Base-by-base conservation (phyloP, 2,329 filamentous ascomycete genomes). In the Paecilomyces dactylethromorphus region DNA sequence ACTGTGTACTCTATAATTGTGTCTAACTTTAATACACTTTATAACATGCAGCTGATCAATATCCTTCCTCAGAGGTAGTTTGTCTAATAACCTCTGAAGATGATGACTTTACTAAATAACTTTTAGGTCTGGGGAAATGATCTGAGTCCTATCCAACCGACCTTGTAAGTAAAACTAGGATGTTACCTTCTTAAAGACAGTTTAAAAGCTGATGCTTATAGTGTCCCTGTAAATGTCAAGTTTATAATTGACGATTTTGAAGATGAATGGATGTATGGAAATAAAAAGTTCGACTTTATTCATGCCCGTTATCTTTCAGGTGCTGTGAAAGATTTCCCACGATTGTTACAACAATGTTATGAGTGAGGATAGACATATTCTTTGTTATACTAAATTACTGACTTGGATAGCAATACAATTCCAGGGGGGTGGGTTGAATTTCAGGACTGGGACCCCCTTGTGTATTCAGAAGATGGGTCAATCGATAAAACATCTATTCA, bases 231-330 rank as follows among this genome's bases (percentile, higher is more conserved):
- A 3, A 85, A 85, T 62, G 77, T 84, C 21, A 75, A 76, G 24
- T 85, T 84, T 62, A 73, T 83, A n/a, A n/a, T n/a, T n/a, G n/a
- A n/a, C n/a, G n/a, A n/a, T n/a, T n/a, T n/a, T n/a, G n/a, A n/a
- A n/a, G 78, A 77, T 58, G 76, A 78, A 3, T 87, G 84, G 84
- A 68, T 84, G 15, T 78, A 84, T 61, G 79, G 80, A 4, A 66
- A 69, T 10, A 15, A 24, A 56, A 39, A 39, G 29, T 87, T 85
- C 58, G 84, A 87, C 67, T 85, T 84, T 60, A 79, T 87, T 35
- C 84, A 87, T 66, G 79, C 81, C 15, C 77, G 85, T 3, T 79
- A 83, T 58, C 81, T 82, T 1, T 79, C 82, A 13, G 78, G 81
- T 75, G 81, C 79, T 2, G 81, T 86, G 59, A 80, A 78, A 54